A percentile compares a stretch with the other conserved stretches of the same genome.
Evolutionary conservation across 1,284 basidiomycete genomes (phyloP).

Genomic region (Ceratobasidium sp.): DNA sequence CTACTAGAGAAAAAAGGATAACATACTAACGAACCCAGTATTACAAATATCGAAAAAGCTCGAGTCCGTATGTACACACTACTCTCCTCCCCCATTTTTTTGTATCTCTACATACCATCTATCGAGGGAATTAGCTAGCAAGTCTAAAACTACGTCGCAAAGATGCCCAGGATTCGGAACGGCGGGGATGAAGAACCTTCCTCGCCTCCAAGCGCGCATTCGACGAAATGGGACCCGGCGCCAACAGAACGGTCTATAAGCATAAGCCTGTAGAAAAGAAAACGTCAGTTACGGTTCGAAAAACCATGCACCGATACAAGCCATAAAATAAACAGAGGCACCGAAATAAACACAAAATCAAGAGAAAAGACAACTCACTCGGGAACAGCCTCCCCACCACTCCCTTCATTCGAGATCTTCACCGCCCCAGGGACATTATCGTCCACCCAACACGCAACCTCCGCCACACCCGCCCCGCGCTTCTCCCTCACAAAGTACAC

Average conservation of each 20-base stretch:
- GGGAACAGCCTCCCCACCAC: conserved; percentile 66
- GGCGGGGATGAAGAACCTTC: conserved; percentile 79
- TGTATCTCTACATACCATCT: background rate
- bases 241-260: conserved; percentile 85
- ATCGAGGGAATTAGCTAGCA: background rate
- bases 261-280: too few species aligned
- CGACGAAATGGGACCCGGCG: conserved; percentile 86
- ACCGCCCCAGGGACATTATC: conserved; percentile 78
- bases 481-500: conserved; percentile 77
- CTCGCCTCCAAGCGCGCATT: conserved; percentile 84
- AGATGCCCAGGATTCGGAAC: conserved; percentile 90
- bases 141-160: conserved; percentile 69
- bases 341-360: too few species aligned
- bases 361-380: conserved; percentile 64
- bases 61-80: conserved; percentile 20
- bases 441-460: conserved; percentile 88
- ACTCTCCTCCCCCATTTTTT: too few species aligned
- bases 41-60: conserved; percentile 26
- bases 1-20: conserved; percentile 1
- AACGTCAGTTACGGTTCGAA: conserved; percentile 42
- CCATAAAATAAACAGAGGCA: too few species aligned
- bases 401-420: conserved; percentile 73
- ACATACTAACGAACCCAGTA: conserved; percentile 7
- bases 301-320: too few species aligned
- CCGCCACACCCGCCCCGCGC: conserved; percentile 68